These are phyloP conservation scores for Candida neerlandica DNA, from an alignment of 1,139 yeast genomes.

Conservation along the genomic window DNA sequence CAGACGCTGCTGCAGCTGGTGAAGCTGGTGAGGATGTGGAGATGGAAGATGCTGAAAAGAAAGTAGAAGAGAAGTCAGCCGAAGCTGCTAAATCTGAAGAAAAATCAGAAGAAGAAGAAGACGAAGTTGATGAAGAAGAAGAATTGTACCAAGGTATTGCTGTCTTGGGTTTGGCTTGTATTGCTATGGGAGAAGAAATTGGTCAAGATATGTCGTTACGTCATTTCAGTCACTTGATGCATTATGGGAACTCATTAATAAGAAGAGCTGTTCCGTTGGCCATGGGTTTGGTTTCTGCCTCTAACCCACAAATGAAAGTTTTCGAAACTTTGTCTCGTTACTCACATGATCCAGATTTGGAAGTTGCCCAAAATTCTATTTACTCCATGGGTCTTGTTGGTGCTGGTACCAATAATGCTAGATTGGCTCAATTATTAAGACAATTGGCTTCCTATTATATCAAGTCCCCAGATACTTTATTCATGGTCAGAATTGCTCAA, in stretches of 20 bases:
- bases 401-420: conserved; percentile 97
- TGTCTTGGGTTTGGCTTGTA: conserved; percentile 89
- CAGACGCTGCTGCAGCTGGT: conserved; percentile 10
- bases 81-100: conserved; percentile 18
- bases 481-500: conserved; percentile 93
- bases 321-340: conserved; percentile 94
- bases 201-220: conserved; percentile 98
- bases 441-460: conserved; percentile 93
- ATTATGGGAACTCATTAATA: conserved; percentile 90
- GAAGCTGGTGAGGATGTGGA: conserved; percentile 28
- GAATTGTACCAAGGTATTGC: conserved; percentile 84
- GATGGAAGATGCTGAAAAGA: conserved; percentile 21
- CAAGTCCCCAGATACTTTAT: conserved; percentile 86
- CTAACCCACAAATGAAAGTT: conserved; percentile 96
- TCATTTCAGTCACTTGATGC: conserved; percentile 97
- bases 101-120: conserved; percentile 27
- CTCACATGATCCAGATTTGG: conserved; percentile 93
- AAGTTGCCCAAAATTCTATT: conserved; percentile 93
- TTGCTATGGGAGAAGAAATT: conserved; percentile 97
- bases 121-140: conserved; percentile 50
- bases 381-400: conserved; percentile 98
- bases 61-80: conserved; percentile 18
- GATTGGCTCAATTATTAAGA: conserved; percentile 92
- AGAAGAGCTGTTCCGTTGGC: conserved; percentile 97
- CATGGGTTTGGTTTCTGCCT: conserved; percentile 91